A percentile compares a stretch with the other conserved stretches of the same genome.
Conservation (phyloP, 2,329 filamentous ascomycete genomes). For the Madurella mycetomatis region DNA sequence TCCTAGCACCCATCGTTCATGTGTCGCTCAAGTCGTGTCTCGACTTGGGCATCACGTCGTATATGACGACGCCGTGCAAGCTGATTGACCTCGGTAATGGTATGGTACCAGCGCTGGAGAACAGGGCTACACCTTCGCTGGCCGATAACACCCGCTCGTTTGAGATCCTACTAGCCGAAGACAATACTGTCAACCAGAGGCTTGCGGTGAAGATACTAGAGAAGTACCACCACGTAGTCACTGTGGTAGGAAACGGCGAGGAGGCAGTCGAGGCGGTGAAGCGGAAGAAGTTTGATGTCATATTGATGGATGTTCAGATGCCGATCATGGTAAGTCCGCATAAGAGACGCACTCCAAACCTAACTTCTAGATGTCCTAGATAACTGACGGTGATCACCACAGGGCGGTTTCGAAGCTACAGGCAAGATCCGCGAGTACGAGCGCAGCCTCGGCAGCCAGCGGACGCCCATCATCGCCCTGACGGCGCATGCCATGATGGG, state of each 20-base stretch:
- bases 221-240: slow-evolving; percentile 90
- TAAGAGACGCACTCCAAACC: background rate
- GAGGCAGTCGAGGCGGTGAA: slow-evolving; percentile 92
- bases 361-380: background rate
- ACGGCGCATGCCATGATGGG: slow-evolving; percentile 99
- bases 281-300: slow-evolving; percentile 88
- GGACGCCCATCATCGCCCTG: slow-evolving; percentile 92
- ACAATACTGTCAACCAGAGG: slow-evolving; percentile 96
- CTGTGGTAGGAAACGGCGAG: slow-evolving; percentile 89
- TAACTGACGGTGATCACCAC: slow-evolving; percentile 33
- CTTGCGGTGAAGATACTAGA: slow-evolving; percentile 94
- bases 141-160: slow-evolving; percentile 94
- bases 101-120: slow-evolving; percentile 92
- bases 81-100: slow-evolving; percentile 93
- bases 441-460: slow-evolving; percentile 68
- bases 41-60: slow-evolving; percentile 95
- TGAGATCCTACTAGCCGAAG: slow-evolving; percentile 90
- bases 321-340: slow-evolving; percentile 77
- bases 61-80: slow-evolving; percentile 95
- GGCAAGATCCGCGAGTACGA: slow-evolving; percentile 96
- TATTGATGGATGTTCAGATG: slow-evolving; percentile 99
- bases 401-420: slow-evolving; percentile 95
- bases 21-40: slow-evolving; percentile 90
- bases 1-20: slow-evolving; percentile 82
- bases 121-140: slow-evolving; percentile 82